Evolutionary conservation across 2,329 filamentous ascomycete genomes (phyloP), one percentile per base, ranked within the genome.

Genomic region (Ceratocystis alfenasii): DNA sequence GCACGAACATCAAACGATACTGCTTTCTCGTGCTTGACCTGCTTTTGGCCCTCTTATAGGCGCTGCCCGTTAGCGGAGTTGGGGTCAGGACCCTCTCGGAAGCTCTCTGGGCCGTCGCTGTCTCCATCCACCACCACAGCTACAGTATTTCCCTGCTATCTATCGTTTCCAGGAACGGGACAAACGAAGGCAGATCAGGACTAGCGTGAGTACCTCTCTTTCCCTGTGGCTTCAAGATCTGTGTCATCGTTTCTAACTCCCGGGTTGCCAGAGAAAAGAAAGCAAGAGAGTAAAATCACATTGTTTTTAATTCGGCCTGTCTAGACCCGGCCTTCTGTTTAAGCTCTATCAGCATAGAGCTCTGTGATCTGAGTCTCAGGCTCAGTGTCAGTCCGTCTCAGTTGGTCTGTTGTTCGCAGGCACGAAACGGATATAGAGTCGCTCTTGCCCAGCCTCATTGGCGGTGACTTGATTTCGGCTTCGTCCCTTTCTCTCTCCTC

Each of bases 401-500:
- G n/a, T 28, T 53, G 45, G 61, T 53, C 44, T 50, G 22, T 53
- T 53, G 61, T 33, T 45, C 15, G 15, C n/a, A 50, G 28, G 45
- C 44, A 22, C 45, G 45, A 63, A 63, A 33, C 44, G 45, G 50
- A 63, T 63, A 63, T 63, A 63, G 61, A 63, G 25, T 28, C 28
- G 28, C 70, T 72, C 69, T 70, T 70, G 66, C 69, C 71, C 68
- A 72, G 70, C 69, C 70, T 71, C 69, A 71, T 69, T 69, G 36
- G 36, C 10, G 10, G 69, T 72, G 70, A 70, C 68, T 68, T 69
- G 70, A 71, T 72, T 71, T 72, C 73, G 68, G 70, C 71, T 73
- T 70, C 69, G 69, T 70, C 71, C 73, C 71, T 71, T 74, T 68
- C 67, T 71, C 70, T 69, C 65, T 57, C 50, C 69, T 70, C 63